Evolutionary conservation across 106 monocot species (phyloP), one percentile per base, ranked within the genome.

Genomic region (Iris macrosiphon): DNA sequence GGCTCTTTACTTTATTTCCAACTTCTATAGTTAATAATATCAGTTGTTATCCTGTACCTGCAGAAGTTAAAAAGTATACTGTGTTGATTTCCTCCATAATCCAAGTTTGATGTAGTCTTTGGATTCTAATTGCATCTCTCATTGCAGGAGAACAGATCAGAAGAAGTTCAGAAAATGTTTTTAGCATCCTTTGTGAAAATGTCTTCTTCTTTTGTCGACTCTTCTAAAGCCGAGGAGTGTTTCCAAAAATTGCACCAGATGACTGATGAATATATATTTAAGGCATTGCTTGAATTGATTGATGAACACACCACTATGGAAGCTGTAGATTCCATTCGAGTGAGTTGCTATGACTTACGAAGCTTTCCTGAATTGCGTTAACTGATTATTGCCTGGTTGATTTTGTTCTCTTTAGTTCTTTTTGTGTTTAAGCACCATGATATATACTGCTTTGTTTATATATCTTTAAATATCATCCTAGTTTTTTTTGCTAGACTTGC

Each of bases 221-320:
- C 85, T 42, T 71, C 79, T 38, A 79, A 75, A 68, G 89, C 89
- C 28, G 49, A 59, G 13, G 85, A 83, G 49, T 76, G 74, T 60
- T 86, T 96, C 19, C 61, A 77, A 67, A 79, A 64, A 57, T 69
- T 96, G 70, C 85, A 96, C 28, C 79, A 82, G 45, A 80, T 83
- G 79, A 96, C 82, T 58, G 89, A 96, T 69, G 75, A 75, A 6
- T 70, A 74, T 57, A 86, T 96, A 40, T 89, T 89, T 59, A 84
- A 79, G 70, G 64, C 61, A 56, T 75, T 96, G 55, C 40, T 33
- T 54, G 69, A 82, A 52, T 77, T 96, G 49, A 19, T 74, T 47
- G 50, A 82, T 69, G 82, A 86, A 40, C 35, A 43, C 4, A 72
- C 67, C n/a, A 51, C 70, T 77, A 63, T 62, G 67, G 47, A 31